Evolutionary conservation across 345 rosid genomes (phyloP), one percentile per base, ranked within the genome.

Genomic region (Populus simonii): DNA sequence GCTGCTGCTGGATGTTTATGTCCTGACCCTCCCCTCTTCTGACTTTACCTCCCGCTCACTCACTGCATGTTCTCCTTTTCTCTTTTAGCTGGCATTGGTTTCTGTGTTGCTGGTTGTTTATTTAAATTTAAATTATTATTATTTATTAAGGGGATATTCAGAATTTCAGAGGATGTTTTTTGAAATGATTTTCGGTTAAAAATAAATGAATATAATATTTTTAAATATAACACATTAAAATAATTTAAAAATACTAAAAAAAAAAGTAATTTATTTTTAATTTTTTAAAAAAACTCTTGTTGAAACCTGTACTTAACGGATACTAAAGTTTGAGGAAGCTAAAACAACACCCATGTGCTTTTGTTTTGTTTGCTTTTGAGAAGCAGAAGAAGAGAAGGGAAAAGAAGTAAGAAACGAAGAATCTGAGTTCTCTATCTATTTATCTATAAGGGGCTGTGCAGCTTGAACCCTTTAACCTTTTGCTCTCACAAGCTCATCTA

Each of bases 281-380:
- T 33, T 5, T 33, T 4, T 33, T 4, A 0, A 33, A 33, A 4
- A 33, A 33, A 33, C 36, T 33, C 36, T 4, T 33, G 35, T 33
- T 4, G 36, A 33, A 33, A 33, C 36, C 36, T 33, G 36, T 33
- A 33, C 36, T 5, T 33, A 33, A 33, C 36, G 36, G 36, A 33
- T 33, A 33, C 7, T 25, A 11, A 71, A 45, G 73, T 51, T 59
- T 71, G 72, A 55, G 76, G 79, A 62, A 82, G 80, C 78, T 29
- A 39, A 31, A 85, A 77, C 63, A 9, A 43, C 71, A 77, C 81
- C 84, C 83, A 82, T 82, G 76, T 82, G 85, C 83, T 74, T 75
- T 77, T 76, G 65, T 61, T 81, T 82, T 82, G 68, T 68, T 81
- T 66, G 63, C 69, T 78, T 83, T 67, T 80, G 81, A 82, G 53